A percentile compares a stretch with the other conserved stretches of the same genome.
Evolutionary conservation across 768 basidiomycete species (phyloP).

Genomic region (Paxillus ammoniavirescens): DNA sequence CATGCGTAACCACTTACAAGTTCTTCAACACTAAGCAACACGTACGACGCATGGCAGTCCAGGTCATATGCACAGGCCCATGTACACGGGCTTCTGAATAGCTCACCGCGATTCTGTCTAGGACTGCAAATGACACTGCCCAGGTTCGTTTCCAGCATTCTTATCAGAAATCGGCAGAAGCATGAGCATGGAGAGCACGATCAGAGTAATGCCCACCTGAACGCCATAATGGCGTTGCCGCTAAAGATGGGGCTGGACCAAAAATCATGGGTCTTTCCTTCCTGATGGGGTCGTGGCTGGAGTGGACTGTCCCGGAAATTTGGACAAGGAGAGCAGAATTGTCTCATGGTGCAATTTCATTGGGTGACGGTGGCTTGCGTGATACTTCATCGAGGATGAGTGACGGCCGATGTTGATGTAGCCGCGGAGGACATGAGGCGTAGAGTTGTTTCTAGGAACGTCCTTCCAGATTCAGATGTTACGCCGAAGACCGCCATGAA

Average conservation of each 20-base stretch:
- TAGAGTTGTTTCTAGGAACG: conserved; percentile 59
- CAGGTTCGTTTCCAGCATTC: conserved; percentile 65
- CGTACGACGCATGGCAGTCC: conserved; percentile 24
- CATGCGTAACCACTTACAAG: conserved; percentile 42
- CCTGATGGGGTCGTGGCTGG: conserved; percentile 23
- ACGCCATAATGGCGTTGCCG: conserved; percentile 59
- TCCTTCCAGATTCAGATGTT: conserved; percentile 79
- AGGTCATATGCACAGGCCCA: conserved; percentile 56
- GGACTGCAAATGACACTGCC: conserved; percentile 67
- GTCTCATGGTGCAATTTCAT: conserved; percentile 73
- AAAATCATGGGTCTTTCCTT: conserved; percentile 59
- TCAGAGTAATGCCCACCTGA: conserved; percentile 44
- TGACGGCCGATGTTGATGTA: conserved; percentile 59
- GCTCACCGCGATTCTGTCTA: conserved; percentile 50
- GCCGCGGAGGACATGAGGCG: conserved; percentile 74
- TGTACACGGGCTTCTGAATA: conserved; percentile 54
- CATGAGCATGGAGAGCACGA: neutral
- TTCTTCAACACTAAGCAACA: conserved; percentile 48
- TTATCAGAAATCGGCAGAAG: conserved; percentile 27
- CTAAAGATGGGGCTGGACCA: conserved; percentile 78
- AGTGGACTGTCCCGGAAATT: conserved; percentile 31
- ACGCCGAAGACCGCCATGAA: conserved; percentile 69
- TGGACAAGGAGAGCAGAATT: conserved; percentile 57
- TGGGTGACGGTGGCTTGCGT: conserved; percentile 68
- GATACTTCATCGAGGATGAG: conserved; percentile 82